Conservation (phyloP, 305 asterid species). For the Fraxinus nigra region DNA sequence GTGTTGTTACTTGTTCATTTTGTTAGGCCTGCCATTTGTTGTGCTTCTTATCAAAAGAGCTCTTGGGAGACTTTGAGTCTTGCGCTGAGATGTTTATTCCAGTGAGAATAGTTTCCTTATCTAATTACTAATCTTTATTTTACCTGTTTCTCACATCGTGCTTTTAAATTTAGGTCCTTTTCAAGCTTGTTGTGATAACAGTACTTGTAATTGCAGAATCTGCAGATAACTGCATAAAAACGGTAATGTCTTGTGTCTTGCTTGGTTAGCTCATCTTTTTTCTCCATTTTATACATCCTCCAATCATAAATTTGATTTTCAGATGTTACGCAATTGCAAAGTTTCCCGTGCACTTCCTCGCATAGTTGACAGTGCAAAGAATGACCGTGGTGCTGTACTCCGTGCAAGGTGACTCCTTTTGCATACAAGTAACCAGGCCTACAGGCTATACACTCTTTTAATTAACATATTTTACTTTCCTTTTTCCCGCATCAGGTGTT, state of each 20-base stretch:
- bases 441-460: constrained; percentile 7
- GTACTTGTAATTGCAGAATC: constrained; percentile 99
- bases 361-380: constrained; percentile 87
- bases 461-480: constrained; percentile 1
- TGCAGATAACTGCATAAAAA: constrained; percentile 97
- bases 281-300: constrained; percentile 5
- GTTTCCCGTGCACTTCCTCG: constrained; percentile 88
- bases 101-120: constrained; percentile 49
- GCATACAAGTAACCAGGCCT: constrained; percentile 13
- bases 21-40: constrained; percentile 85
- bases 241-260: constrained; percentile 48
- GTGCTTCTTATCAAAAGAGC: constrained; percentile 86
- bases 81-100: constrained; percentile 98
- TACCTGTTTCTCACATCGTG: constrained; percentile 39
- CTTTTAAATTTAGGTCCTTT: constrained; percentile 71
- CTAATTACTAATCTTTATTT: constrained; percentile 14
- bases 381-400: constrained; percentile 89
- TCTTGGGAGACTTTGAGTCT: constrained; percentile 91
- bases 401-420: constrained; percentile 74
- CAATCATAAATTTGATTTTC: constrained; percentile 27
- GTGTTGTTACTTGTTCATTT: constrained; percentile 22
- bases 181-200: constrained; percentile 99
- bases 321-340: constrained; percentile 99
- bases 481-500: constrained; percentile 60
- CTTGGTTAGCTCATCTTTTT: constrained; percentile 15